Conservation (phyloP, 2,329 filamentous ascomycete genomes). For the Trematosphaeria pertusa region DNA sequence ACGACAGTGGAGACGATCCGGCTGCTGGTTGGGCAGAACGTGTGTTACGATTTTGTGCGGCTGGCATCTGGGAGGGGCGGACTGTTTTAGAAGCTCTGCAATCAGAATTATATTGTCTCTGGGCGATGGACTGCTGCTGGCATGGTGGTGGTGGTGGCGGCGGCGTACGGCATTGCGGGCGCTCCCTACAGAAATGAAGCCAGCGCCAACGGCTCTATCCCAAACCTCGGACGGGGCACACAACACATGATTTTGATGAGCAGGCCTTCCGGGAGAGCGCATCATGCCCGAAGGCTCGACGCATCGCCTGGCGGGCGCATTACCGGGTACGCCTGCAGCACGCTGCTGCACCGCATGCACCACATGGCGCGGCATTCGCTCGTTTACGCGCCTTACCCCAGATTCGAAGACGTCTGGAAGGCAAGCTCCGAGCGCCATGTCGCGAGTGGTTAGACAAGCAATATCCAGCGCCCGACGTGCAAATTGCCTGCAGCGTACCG, state of each 20-base stretch:
- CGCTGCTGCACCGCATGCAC: slow-evolving; percentile 2
- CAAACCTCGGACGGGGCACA: neutral
- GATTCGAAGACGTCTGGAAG: slow-evolving; percentile 37
- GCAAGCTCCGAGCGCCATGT: slow-evolving; percentile 23
- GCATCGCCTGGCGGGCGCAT: slow-evolving; percentile 11
- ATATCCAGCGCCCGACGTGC: slow-evolving; percentile 26
- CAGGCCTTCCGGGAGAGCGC: neutral
- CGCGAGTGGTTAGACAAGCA: slow-evolving; percentile 21
- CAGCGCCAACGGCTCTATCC: neutral
- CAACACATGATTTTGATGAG: neutral
- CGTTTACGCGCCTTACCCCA: slow-evolving; percentile 38
- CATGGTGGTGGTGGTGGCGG: no score
- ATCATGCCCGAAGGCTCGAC: slow-evolving; percentile 9
- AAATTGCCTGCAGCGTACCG: slow-evolving; percentile 23
- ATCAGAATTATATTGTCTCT: neutral
- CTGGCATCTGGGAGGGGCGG: slow-evolving; percentile 70
- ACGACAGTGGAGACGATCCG: slow-evolving; percentile 83
- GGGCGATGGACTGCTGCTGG: neutral
- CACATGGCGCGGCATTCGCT: slow-evolving; percentile 26
- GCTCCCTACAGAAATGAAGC: slow-evolving; percentile 10
- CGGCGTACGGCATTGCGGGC: slow-evolving; percentile 5
- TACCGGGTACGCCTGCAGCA: slow-evolving; percentile 8
- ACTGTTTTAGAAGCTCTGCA: slow-evolving; percentile 50
- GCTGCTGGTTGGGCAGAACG: slow-evolving; percentile 82
- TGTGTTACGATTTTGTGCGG: slow-evolving; percentile 85